Conservation (phyloP, 495 filamentous ascomycete genomes). For the Podospora pseudocomata region DNA sequence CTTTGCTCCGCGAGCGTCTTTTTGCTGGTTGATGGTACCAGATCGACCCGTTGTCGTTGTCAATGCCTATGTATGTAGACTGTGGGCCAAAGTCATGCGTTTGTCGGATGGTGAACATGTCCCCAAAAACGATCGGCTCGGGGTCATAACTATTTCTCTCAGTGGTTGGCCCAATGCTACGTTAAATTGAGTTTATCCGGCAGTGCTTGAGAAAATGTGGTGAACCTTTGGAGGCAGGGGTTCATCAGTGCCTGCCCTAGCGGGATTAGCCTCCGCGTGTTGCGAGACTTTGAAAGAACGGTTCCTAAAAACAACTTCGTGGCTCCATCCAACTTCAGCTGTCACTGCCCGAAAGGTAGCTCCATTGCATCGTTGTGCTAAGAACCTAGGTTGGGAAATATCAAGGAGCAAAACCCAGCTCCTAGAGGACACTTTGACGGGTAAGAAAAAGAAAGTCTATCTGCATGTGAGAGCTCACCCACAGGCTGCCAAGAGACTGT, state of each 20-base stretch:
- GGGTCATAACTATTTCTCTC: background rate
- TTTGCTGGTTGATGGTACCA: background rate
- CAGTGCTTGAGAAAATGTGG: background rate
- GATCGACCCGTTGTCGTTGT: background rate
- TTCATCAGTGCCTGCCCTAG: constrained; percentile 10
- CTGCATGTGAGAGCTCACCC: background rate
- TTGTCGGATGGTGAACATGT: background rate
- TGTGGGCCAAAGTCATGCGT: background rate
- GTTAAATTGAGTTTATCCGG: background rate
- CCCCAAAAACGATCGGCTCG: background rate
- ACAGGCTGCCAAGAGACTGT: background rate
- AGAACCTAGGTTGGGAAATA: background rate
- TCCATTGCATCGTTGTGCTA: background rate
- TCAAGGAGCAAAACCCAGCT: background rate
- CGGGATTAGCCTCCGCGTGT: constrained; percentile 20
- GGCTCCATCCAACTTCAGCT: background rate
- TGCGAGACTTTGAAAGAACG: background rate
- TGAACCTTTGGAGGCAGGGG: constrained; percentile 20
- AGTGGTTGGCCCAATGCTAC: background rate
- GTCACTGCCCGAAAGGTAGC: background rate
- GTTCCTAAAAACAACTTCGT: background rate
- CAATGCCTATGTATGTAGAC: background rate
- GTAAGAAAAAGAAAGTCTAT: background rate
- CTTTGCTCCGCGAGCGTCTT: background rate
- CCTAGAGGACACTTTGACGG: background rate